A percentile compares a stretch with the other conserved stretches of the same genome.
Conservation (phyloP, 75 land plant genomes). For the Azolla pinnata region DNA sequence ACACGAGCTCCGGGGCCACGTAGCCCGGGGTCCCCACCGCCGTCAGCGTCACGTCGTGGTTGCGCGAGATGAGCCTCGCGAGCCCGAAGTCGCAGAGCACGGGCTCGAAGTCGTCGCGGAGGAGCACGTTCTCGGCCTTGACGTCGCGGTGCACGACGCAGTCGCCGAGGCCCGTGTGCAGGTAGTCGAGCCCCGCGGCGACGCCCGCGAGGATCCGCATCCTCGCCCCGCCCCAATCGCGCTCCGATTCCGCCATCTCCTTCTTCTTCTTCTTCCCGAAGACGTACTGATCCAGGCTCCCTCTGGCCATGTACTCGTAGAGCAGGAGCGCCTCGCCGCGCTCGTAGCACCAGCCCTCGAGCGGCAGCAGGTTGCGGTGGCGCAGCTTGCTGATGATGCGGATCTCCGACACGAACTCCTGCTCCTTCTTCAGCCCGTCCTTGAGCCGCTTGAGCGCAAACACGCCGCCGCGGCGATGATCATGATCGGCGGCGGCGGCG, state of each 20-base stretch:
- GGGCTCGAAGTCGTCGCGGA: constrained; percentile 35
- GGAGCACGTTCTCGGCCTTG: constrained; percentile 42
- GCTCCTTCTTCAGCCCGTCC: constrained; percentile 23
- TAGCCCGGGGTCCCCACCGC: constrained; percentile 80
- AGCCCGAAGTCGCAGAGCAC: constrained; percentile 51
- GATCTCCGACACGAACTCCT: constrained; percentile 38
- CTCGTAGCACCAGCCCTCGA: constrained; percentile 47
- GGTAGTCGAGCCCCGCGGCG: constrained; percentile 27
- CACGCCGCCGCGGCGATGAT: not conserved
- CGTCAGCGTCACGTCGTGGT: constrained; percentile 22
- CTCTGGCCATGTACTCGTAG: constrained; percentile 34
- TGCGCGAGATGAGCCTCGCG: constrained; percentile 35
- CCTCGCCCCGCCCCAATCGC: not conserved
- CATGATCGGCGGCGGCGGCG: no score
- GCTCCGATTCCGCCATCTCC: not conserved
- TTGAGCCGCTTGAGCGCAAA: constrained; percentile 44
- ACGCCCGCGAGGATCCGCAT: constrained; percentile 21
- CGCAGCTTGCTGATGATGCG: constrained; percentile 35
- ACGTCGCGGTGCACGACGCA: constrained; percentile 39
- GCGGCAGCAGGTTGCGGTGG: constrained; percentile 49
- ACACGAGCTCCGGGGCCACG: constrained; percentile 74
- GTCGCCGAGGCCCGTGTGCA: constrained; percentile 41
- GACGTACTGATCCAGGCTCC: constrained; percentile 30
- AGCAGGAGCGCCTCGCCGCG: constrained; percentile 19
- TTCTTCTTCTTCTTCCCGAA: not conserved